Conservation (phyloP, 192 early-diverging fungal genomes). For the Coemansia sp. region DNA sequence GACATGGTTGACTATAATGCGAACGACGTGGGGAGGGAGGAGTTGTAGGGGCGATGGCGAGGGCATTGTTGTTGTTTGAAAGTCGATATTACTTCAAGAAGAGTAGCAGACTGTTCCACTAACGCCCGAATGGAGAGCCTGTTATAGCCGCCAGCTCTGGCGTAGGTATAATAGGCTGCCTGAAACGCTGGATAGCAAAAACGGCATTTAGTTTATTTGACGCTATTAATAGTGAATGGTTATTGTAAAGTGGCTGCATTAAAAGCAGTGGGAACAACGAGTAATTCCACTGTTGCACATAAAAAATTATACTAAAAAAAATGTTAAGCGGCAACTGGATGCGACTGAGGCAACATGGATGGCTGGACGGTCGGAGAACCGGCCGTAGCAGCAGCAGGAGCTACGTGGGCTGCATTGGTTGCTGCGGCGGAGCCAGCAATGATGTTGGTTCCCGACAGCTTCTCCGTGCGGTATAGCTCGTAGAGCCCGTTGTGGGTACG, state of each 20-base stretch:
- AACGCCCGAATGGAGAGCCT: too few species aligned
- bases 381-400: background rate
- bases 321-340: background rate
- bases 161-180: too few species aligned
- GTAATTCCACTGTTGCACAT: background rate
- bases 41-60: background rate
- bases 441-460: slow-evolving; percentile 58
- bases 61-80: background rate
- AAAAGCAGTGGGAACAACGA: background rate
- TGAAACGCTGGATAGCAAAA: too few species aligned
- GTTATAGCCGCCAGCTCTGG: too few species aligned
- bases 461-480: slow-evolving; percentile 91
- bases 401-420: background rate
- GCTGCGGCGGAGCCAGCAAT: slow-evolving; percentile 2
- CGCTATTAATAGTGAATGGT: too few species aligned
- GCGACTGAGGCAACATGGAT: slow-evolving; percentile 1
- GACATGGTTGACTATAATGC: background rate
- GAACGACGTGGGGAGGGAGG: background rate
- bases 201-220: too few species aligned
- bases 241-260: background rate
- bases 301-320: background rate
- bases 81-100: background rate
- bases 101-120: too few species aligned
- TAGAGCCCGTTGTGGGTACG: slow-evolving; percentile 96
- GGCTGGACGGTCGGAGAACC: background rate